Percentiles rank a stretch among this genome's conserved stretches.
Evolutionary conservation across 2,329 filamentous ascomycete species (phyloP).

Genomic region (Alternaria conjuncta): DNA sequence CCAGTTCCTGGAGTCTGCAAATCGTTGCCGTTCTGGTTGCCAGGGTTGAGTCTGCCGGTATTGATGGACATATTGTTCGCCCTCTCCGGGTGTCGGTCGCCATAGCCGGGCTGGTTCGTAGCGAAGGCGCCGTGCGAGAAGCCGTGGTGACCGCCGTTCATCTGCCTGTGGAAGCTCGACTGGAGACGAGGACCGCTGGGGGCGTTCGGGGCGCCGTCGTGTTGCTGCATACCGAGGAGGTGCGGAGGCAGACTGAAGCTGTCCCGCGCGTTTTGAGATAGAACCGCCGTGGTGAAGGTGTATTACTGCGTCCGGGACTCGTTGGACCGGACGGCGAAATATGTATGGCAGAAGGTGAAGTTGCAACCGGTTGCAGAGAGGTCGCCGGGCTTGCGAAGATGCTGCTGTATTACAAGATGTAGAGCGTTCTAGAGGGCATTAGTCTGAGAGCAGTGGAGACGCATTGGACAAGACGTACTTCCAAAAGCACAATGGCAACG

Average conservation of each 20-base stretch:
- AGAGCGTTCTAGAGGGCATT: conserved; percentile 28
- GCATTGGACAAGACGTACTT: neutral
- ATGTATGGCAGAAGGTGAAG: conserved; percentile 45
- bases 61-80: conserved; percentile 92
- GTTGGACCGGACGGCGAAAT: conserved; percentile 50
- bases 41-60: conserved; percentile 70
- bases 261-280: conserved; percentile 81
- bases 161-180: conserved; percentile 76
- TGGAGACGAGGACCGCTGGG: conserved; percentile 62
- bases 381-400: conserved; percentile 33
- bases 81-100: conserved; percentile 83
- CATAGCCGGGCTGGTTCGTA: conserved; percentile 81
- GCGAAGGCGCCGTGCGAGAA: conserved; percentile 93
- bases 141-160: conserved; percentile 73
- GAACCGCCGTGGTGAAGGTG: conserved; percentile 78
- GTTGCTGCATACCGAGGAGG: conserved; percentile 90
- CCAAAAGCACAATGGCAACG: conserved; percentile 31
- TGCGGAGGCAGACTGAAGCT: conserved; percentile 82
- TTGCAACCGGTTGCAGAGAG: conserved; percentile 34
- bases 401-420: conserved; percentile 40
- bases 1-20: conserved; percentile 86
- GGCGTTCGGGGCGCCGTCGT: conserved; percentile 69
- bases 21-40: conserved; percentile 68
- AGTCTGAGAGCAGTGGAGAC: conserved; percentile 2
- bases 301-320: conserved; percentile 63